Evolutionary conservation across 768 basidiomycete genomes (phyloP).

Genomic region (Hydnum rufescens): DNA sequence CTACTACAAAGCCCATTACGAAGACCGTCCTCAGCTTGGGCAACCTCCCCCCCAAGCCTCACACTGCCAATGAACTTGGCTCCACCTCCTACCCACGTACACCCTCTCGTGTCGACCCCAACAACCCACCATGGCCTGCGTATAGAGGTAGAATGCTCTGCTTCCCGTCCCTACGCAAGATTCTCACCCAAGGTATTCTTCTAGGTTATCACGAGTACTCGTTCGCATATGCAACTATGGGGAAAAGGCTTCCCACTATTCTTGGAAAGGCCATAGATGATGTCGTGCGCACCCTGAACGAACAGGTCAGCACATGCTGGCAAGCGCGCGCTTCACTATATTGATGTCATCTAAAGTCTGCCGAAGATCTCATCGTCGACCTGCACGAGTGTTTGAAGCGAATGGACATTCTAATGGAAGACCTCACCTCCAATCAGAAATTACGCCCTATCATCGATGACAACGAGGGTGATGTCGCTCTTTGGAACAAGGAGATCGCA

Average conservation of each 20-base stretch:
- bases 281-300: conserved; percentile 70
- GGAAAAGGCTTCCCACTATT: conserved; percentile 86
- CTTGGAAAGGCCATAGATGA: conserved; percentile 93
- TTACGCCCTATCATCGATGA: conserved; percentile 80
- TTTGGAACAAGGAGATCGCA: conserved; percentile 96
- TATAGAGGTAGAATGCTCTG: conserved; percentile 20
- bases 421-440: conserved; percentile 59
- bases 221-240: conserved; percentile 87
- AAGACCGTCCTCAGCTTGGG: conserved; percentile 11
- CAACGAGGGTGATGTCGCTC: conserved; percentile 72
- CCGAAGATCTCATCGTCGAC: conserved; percentile 70
- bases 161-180: conserved; percentile 6
- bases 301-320: conserved; percentile 16
- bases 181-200: not conserved
- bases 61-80: not conserved
- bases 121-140: conserved; percentile 25
- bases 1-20: conserved; percentile 2
- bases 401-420: conserved; percentile 77
- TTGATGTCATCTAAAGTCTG: conserved; percentile 27
- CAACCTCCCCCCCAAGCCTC: conserved; percentile 10
- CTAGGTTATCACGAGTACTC: conserved; percentile 58
- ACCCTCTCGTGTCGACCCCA: conserved; percentile 21
- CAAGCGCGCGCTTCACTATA: too few relatives aligned
- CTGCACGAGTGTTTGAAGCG: conserved; percentile 71
- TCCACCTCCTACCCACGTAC: conserved; percentile 18